Conservation (phyloP, 1,284 basidiomycete species). For the Microbotryum violaceum region DNA sequence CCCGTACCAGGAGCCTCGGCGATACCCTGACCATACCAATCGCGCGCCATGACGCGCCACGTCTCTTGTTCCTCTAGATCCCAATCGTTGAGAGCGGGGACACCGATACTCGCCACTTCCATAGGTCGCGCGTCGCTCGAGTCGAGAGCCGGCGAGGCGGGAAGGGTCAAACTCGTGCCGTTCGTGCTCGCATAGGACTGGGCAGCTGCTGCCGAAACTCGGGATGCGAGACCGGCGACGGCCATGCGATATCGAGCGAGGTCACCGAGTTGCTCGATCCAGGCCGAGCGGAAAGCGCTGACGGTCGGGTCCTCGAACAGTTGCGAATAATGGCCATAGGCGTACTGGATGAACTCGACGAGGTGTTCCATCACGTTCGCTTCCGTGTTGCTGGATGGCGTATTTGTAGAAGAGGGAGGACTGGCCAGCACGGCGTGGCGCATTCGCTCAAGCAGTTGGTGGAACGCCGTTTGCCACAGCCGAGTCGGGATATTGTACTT, state of each 20-base stretch:
- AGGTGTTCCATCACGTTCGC: slow-evolving; percentile 56
- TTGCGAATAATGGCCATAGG: slow-evolving; percentile 87
- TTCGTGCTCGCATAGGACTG: slow-evolving; percentile 10
- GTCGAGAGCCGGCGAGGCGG: slow-evolving; percentile 53
- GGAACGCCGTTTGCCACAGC: slow-evolving; percentile 85
- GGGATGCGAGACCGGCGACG: slow-evolving; percentile 49
- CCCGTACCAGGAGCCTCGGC: slow-evolving; percentile 83
- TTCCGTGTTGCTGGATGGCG: slow-evolving; percentile 1
- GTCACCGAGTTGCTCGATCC: slow-evolving; percentile 95
- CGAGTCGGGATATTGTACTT: slow-evolving; percentile 93
- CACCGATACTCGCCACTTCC: slow-evolving; percentile 59
- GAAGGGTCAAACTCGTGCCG: slow-evolving; percentile 8
- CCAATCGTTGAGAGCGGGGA: slow-evolving; percentile 75
- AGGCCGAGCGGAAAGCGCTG: slow-evolving; percentile 63
- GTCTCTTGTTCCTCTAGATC: slow-evolving; percentile 86
- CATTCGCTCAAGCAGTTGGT: slow-evolving; percentile 80
- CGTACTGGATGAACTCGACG: slow-evolving; percentile 86
- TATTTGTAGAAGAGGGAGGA: slow-evolving; percentile 1
- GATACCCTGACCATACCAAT: slow-evolving; percentile 87
- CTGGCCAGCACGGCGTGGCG: slow-evolving; percentile 61
- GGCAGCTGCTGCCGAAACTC: slow-evolving; percentile 25
- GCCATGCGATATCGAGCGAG: slow-evolving; percentile 91
- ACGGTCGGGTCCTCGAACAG: slow-evolving; percentile 76
- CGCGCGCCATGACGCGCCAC: slow-evolving; percentile 80
- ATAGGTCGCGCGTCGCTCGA: slow-evolving; percentile 47